These are phyloP conservation scores for Fusarium piperis DNA, from an alignment of 2,329 filamentous ascomycete genomes.

Conservation along the genomic window DNA sequence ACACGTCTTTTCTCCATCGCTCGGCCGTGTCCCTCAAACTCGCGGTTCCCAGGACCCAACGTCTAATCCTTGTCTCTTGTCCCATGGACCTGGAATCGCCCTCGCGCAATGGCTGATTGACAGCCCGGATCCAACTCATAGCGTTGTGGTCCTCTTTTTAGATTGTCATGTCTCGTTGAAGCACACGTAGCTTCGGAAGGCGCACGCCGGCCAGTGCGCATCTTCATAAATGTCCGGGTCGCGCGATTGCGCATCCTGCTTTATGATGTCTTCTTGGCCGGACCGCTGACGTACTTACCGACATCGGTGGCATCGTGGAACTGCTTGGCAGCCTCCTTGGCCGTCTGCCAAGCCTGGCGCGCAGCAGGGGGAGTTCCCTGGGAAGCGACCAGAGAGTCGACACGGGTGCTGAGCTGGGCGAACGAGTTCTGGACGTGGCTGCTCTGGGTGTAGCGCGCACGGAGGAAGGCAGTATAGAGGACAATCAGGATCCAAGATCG, in stretches of 20 bases:
- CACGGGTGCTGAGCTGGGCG: conserved; percentile 73
- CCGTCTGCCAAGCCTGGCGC: conserved; percentile 80
- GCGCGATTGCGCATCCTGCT: not conserved
- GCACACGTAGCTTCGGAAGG: not conserved
- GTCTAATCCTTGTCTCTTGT: conserved; percentile 1
- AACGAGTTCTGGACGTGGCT: conserved; percentile 90
- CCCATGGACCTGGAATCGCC: conserved; percentile 18
- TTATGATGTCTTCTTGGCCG: conserved; percentile 59
- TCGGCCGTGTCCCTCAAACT: not conserved
- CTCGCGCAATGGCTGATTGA: conserved; percentile 17
- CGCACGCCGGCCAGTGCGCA: conserved; percentile 1
- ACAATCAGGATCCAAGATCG: conserved; percentile 88
- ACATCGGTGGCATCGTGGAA: conserved; percentile 84
- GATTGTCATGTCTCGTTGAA: conserved; percentile 29
- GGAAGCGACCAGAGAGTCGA: conserved; percentile 84
- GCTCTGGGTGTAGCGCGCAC: conserved; percentile 90
- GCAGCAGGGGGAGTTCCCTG: conserved; percentile 86
- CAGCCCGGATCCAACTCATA: conserved; percentile 31
- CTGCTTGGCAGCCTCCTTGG: conserved; percentile 78
- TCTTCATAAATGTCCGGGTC: conserved; percentile 2
- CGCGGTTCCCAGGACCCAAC: not conserved
- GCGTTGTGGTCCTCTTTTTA: conserved; percentile 27
- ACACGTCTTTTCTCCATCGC: conserved; percentile 9
- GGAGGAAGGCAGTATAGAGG: conserved; percentile 92
- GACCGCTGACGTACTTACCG: conserved; percentile 73